Percentiles rank a stretch among this genome's conserved stretches.
phyloP scores from a whole-genome alignment of 768 basidiomycete species.

The Boletus pseudo-olivaceus region DNA sequence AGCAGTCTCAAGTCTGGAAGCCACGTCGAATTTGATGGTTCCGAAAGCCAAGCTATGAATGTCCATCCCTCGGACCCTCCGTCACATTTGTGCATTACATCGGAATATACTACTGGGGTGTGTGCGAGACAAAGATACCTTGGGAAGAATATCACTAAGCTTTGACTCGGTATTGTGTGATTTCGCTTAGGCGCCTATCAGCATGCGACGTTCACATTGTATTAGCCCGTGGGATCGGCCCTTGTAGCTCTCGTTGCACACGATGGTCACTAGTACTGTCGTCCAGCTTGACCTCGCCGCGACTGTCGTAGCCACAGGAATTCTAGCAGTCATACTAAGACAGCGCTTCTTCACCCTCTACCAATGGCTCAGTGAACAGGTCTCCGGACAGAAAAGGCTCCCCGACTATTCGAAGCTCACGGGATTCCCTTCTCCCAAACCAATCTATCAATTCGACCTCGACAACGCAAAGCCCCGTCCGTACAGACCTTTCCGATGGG shows the following conservation, averaged over 20 bases:
- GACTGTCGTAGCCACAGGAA: background rate
- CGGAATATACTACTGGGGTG: background rate
- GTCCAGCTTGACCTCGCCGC: background rate
- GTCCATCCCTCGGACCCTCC: background rate
- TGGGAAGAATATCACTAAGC: background rate
- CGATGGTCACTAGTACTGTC: conserved; percentile 6
- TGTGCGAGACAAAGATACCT: background rate
- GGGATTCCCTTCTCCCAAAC: conserved; percentile 41
- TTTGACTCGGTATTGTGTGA: background rate
- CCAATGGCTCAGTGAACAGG: conserved; percentile 6
- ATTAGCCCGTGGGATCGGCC: background rate
- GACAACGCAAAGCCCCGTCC: conserved; percentile 43
- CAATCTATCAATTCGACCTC: conserved; percentile 42
- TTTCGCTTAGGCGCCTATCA: background rate
- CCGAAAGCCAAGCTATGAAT: conserved; percentile 48
- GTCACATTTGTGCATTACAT: background rate
- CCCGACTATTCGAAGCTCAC: conserved; percentile 43
- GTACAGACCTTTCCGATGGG: conserved; percentile 55
- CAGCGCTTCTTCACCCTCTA: background rate
- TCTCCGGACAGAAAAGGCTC: conserved; percentile 11
- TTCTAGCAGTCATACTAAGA: conserved; percentile 5
- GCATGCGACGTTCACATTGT: too few species aligned
- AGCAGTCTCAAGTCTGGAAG: conserved; percentile 56
- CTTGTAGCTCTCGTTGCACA: background rate
- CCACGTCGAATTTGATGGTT: conserved; percentile 40